These are phyloP conservation scores for Penicillium flavigenum DNA, from an alignment of 495 filamentous ascomycete species.

Conservation along the genomic window DNA sequence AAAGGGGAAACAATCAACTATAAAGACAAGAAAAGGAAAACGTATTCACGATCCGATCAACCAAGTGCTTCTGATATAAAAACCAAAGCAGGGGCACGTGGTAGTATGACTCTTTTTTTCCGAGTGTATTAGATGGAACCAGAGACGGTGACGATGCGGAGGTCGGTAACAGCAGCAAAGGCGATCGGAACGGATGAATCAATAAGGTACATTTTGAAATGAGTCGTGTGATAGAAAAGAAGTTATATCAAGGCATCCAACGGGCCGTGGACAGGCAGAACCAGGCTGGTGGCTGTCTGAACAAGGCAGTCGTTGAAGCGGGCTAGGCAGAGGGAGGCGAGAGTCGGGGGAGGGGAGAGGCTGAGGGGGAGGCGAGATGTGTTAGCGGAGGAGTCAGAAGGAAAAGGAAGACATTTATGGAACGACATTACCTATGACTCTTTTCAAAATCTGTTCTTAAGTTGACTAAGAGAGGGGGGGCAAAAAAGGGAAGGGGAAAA, in stretches of 20 bases:
- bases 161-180: slow-evolving; percentile 28
- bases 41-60: slow-evolving; percentile 27
- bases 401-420: slow-evolving; percentile 11
- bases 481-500: slow-evolving; percentile 20
- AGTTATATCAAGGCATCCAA: slow-evolving; percentile 24
- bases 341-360: neutral
- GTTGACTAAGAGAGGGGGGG: slow-evolving; percentile 14
- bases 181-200: slow-evolving; percentile 29
- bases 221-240: slow-evolving; percentile 1
- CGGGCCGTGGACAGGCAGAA: slow-evolving; percentile 29
- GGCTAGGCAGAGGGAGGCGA: slow-evolving; percentile 17
- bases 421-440: slow-evolving; percentile 19
- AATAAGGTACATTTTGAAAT: slow-evolving; percentile 36
- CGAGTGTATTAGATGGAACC: slow-evolving; percentile 24
- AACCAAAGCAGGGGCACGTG: slow-evolving; percentile 16
- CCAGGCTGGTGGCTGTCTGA: slow-evolving; percentile 13
- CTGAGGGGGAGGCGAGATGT: neutral
- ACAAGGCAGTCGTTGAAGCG: slow-evolving; percentile 26
- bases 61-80: slow-evolving; percentile 27
- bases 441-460: slow-evolving; percentile 5
- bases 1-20: slow-evolving; percentile 6
- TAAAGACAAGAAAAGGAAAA: slow-evolving; percentile 12
- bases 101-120: slow-evolving; percentile 21
- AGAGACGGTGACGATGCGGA: slow-evolving; percentile 20
- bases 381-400: slow-evolving; percentile 2